Evolutionary conservation across 129 eudicot species (phyloP).

Genomic region (Sambucus nigra): DNA sequence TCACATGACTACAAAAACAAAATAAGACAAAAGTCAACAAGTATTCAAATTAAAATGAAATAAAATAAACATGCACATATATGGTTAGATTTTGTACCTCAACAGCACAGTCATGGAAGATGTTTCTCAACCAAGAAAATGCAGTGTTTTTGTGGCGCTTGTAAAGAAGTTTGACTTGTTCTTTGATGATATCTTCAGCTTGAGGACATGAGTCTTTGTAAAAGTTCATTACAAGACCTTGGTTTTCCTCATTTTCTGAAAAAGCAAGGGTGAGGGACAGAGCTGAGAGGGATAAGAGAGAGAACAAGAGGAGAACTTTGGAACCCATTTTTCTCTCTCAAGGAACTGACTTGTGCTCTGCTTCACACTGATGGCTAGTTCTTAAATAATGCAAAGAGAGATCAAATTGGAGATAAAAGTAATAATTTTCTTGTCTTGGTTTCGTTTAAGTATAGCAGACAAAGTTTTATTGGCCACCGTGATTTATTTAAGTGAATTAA

Average conservation of each 20-base stretch:
- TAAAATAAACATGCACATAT: constrained; percentile 4
- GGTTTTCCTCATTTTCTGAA: constrained; percentile 38
- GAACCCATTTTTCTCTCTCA: constrained; percentile 33
- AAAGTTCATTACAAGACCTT: constrained; percentile 67
- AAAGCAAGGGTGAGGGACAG: constrained; percentile 16
- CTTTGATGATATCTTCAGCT: constrained; percentile 91
- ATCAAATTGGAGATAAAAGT: too few relatives aligned
- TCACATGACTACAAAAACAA: constrained; percentile 60
- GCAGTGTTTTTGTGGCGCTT: constrained; percentile 99
- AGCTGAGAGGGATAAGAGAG: constrained; percentile 36
- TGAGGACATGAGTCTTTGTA: constrained; percentile 95
- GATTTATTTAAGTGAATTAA: too few relatives aligned
- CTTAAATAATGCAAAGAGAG: constrained; percentile 30
- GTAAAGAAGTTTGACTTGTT: constrained; percentile 94
- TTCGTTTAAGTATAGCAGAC: too few relatives aligned
- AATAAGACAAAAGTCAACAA: constrained; percentile 1
- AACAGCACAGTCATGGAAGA: constrained; percentile 99
- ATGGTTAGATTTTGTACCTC: constrained; percentile 33
- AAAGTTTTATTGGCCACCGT: too few relatives aligned
- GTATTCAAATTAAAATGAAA: background rate
- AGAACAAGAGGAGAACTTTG: constrained; percentile 45
- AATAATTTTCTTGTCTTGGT: too few relatives aligned
- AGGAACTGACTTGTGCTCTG: background rate
- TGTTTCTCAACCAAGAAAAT: constrained; percentile 98
- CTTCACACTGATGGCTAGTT: constrained; percentile 6